Base-by-base conservation (phyloP, 2,329 filamentous ascomycete species). In the Nemania bipapillata region DNA sequence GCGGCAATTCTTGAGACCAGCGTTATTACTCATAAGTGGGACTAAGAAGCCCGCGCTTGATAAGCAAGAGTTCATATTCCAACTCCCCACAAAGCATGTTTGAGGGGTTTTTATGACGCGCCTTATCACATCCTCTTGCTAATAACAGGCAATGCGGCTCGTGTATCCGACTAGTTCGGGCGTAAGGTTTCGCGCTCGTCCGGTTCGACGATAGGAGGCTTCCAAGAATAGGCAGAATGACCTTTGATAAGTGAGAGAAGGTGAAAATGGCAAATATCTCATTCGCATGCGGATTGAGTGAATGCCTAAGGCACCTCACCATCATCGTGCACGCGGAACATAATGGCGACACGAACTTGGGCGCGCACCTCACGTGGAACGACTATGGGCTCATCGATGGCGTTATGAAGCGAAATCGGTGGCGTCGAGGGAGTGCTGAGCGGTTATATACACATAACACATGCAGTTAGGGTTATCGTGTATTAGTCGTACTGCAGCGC, bases 21-120 rank as follows among this genome's bases (percentile, higher is more conserved):
- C 30, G 70, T 75, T 1, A 65, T 77, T 1, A 67, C 75, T 30
- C 73, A 77, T 56, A 74, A 40, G 15, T 17, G 9, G 7, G 8
- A 40, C 4, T 12, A 40, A 40, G 4, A 63, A 74, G 42, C 75
- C 74, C 52, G 73, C 67, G 3, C 53, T 73, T 4, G 74, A 76
- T 42, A 75, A 74, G 53, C 71, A 76, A 42, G 72, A 72, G 1
- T 75, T 81, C 24, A 81, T 83, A 61, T 72, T 74, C 4, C 78
- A 84, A 63, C 79, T 84, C 2, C 83, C 81, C 7, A 80, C 81
- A n/a, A 86, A 86, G 73, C 81, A 86, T 67, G 69, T 86, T 12
- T 82, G 83, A 0, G 82, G 86, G 35, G 85, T 85, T 70, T 73
- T 84, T 86, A 28, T 6, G 37, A 9, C 4, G 3, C 15, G 30